Conservation (phyloP, 768 basidiomycete genomes). For the Crassisporium funariophilum region DNA sequence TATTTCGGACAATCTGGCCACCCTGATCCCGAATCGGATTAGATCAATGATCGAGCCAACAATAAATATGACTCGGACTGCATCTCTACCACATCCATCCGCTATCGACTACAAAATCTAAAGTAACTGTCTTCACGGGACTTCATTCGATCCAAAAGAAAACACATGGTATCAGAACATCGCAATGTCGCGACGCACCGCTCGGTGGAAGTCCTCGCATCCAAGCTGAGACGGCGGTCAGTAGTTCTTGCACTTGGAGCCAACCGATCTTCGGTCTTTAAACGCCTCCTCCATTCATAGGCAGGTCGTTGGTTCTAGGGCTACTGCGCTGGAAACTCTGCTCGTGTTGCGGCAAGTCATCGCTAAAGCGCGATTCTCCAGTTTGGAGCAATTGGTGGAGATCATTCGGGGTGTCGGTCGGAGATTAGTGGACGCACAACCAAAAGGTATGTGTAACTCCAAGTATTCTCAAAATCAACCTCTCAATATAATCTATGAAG, state of each 20-base stretch:
- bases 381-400: conserved; percentile 81
- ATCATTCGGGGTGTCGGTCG: conserved; percentile 81
- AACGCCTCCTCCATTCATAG: conserved; percentile 43
- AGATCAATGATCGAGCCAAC: conserved; percentile 19
- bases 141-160: too few relatives aligned
- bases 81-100: conserved; percentile 2
- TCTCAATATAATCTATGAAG: conserved; percentile 40
- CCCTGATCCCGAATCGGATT: conserved; percentile 20
- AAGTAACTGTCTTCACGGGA: too few relatives aligned
- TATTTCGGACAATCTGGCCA: too few relatives aligned
- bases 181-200: conserved; percentile 47
- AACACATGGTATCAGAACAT: conserved; percentile 46
- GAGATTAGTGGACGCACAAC: conserved; percentile 86
- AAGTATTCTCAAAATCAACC: conserved; percentile 7
- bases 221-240: conserved; percentile 72
- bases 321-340: conserved; percentile 87
- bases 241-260: conserved; percentile 29
- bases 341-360: conserved; percentile 89
- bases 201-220: conserved; percentile 68
- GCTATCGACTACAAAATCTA: too few relatives aligned
- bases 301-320: conserved; percentile 89
- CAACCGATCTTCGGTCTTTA: conserved; percentile 9
- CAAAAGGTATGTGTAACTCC: conserved; percentile 69
- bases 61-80: conserved; percentile 25
- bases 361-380: conserved; percentile 81